Evolutionary conservation across 352 stramenopile genomes (phyloP).

Genomic region (Pythium dissimile): DNA sequence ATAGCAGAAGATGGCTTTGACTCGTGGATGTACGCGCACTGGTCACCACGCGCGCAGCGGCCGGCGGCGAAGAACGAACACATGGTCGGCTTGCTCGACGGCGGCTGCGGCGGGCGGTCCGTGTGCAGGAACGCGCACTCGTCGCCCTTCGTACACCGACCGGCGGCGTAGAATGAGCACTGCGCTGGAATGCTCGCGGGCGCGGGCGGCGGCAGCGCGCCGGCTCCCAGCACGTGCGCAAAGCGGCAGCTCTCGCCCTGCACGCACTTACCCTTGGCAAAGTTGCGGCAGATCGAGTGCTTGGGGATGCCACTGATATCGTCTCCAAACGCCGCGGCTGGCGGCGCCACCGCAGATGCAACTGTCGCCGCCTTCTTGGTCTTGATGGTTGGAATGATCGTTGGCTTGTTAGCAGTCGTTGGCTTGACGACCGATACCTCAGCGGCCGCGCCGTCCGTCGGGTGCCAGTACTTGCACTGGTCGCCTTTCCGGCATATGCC

Average conservation of each 20-base stretch:
- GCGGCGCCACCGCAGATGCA: neutral
- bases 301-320: conserved; percentile 33
- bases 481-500: conserved; percentile 61
- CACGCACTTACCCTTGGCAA: conserved; percentile 42
- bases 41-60: conserved; percentile 45
- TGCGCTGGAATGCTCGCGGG: conserved; percentile 18
- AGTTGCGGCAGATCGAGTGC: conserved; percentile 47
- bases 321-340: neutral
- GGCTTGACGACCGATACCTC: neutral
- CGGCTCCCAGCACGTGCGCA: conserved; percentile 42
- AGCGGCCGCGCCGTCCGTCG: neutral
- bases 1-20: neutral
- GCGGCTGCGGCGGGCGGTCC: conserved; percentile 3
- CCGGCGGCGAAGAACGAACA: conserved; percentile 54
- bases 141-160: conserved; percentile 47
- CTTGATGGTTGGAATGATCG: neutral
- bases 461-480: conserved; percentile 59
- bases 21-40: conserved; percentile 46
- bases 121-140: conserved; percentile 48
- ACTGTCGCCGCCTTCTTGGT: neutral
- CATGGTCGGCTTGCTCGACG: conserved; percentile 20
- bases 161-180: conserved; percentile 48
- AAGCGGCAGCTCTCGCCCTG: conserved; percentile 26
- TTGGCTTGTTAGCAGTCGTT: neutral
- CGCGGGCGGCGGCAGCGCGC: conserved; percentile 6